These are phyloP conservation scores for Geoglossum glabrum DNA, from an alignment of 495 filamentous ascomycete genomes.

Conservation along the genomic window DNA sequence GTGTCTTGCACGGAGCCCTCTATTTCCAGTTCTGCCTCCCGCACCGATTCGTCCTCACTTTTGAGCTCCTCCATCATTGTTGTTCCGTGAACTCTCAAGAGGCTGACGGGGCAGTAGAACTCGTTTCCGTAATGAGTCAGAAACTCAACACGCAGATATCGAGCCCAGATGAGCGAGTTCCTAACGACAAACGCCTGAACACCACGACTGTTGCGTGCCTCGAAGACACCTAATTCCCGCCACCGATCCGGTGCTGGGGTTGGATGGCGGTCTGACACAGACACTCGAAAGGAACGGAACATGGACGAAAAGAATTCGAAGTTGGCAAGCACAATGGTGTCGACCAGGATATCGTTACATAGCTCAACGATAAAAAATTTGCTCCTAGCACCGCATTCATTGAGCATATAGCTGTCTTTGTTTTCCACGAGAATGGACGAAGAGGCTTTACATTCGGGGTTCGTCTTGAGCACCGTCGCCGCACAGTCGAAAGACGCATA, in stretches of 20 bases:
- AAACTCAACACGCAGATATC: conserved; percentile 81
- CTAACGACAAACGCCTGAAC: conserved; percentile 86
- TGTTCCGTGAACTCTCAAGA: conserved; percentile 82
- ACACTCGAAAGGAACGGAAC: conserved; percentile 73
- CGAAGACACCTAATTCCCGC: conserved; percentile 72
- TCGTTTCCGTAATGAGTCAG: conserved; percentile 88
- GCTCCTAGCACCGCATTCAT: conserved; percentile 67
- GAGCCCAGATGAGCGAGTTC: conserved; percentile 86
- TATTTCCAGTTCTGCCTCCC: not conserved
- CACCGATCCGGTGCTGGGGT: conserved; percentile 83
- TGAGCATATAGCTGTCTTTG: conserved; percentile 96
- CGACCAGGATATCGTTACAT: conserved; percentile 82
- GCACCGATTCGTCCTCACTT: conserved; percentile 34
- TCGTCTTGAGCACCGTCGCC: conserved; percentile 81
- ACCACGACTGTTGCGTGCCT: conserved; percentile 77
- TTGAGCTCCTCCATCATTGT: conserved; percentile 91
- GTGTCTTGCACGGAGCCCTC: conserved; percentile 13
- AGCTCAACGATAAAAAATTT: conserved; percentile 87
- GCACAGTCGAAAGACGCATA: conserved; percentile 95
- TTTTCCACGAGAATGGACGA: conserved; percentile 83
- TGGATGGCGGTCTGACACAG: conserved; percentile 82
- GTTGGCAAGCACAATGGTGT: conserved; percentile 89
- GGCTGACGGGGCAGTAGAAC: conserved; percentile 82
- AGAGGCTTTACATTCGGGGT: conserved; percentile 59
- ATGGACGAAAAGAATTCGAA: conserved; percentile 98